Evolutionary conservation across 768 basidiomycete genomes (phyloP).

Genomic region (Peribolospora kevripleyi): DNA sequence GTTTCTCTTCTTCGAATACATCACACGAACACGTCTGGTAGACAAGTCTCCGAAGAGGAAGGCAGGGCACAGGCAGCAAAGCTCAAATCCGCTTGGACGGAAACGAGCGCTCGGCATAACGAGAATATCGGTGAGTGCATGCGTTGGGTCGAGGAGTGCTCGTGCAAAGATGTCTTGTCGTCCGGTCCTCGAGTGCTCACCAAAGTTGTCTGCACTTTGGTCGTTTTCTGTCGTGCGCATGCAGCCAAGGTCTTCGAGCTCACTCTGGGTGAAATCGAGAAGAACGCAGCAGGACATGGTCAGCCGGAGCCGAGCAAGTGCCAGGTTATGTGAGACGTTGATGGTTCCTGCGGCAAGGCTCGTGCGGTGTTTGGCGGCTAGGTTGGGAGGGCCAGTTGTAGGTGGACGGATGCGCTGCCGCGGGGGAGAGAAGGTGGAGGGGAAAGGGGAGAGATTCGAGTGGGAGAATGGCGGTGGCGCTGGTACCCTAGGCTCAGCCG

Average conservation of each 20-base stretch:
- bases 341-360: not conserved
- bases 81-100: conserved; percentile 8
- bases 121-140: conserved; percentile 11
- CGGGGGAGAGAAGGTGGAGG: no score
- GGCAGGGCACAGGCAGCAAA: conserved; percentile 11
- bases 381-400: not conserved
- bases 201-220: not conserved
- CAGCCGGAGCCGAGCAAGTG: no score
- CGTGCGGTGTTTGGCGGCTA: not conserved
- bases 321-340: not conserved
- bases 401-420: not conserved
- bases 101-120: conserved; percentile 13
- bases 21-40: not conserved
- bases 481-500: no score
- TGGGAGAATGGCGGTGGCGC: no score
- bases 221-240: not conserved
- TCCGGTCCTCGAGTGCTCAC: not conserved
- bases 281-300: not conserved
- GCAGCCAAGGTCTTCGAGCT: conserved; percentile 9
- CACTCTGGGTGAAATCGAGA: conserved; percentile 13
- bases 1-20: not conserved
- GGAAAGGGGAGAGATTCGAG: no score
- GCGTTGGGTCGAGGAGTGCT: no score
- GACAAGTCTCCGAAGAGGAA: conserved; percentile 12
- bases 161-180: no score